Evolutionary conservation across 805 yeast species (phyloP).

Genomic region (Candida koratica): DNA sequence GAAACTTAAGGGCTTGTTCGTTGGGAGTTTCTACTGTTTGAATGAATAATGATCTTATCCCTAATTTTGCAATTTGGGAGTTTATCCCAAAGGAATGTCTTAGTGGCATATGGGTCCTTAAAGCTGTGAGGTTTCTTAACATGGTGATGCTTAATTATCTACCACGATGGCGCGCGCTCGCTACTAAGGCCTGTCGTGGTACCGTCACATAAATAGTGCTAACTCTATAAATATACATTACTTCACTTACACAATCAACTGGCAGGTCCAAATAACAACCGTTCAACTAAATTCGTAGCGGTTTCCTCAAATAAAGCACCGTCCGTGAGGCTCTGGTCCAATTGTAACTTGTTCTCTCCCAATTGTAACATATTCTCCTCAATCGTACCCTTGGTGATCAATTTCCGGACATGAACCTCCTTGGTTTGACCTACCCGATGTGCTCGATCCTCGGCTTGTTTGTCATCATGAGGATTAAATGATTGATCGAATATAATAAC

Average conservation of each 20-base stretch:
- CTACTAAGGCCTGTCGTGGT: neutral
- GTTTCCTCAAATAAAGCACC: conserved; percentile 49
- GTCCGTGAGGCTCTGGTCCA: conserved; percentile 63
- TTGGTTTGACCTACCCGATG: conserved; percentile 94
- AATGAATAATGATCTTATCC: conserved; percentile 46
- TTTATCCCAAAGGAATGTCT: neutral
- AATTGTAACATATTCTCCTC: conserved; percentile 85
- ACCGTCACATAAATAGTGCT: too few relatives aligned
- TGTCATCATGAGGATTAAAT: conserved; percentile 97
- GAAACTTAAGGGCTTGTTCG: conserved; percentile 77
- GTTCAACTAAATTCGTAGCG: conserved; percentile 50
- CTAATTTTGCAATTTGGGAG: neutral
- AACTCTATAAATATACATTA: too few relatives aligned
- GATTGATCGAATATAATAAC: conserved; percentile 91
- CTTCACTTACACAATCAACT: too few relatives aligned
- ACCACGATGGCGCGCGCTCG: neutral
- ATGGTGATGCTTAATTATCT: conserved; percentile 6
- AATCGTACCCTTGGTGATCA: conserved; percentile 70
- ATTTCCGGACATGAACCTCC: conserved; percentile 73
- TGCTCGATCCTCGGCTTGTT: conserved; percentile 98
- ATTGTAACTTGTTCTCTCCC: conserved; percentile 86
- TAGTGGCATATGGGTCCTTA: neutral
- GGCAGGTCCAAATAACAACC: conserved; percentile 42
- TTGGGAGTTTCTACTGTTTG: conserved; percentile 87
- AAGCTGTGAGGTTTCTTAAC: conserved; percentile 1